A percentile compares a stretch with the other conserved stretches of the same genome.
Conservation (phyloP, 2,329 filamentous ascomycete genomes). For the Fusarium brachygibbosum region DNA sequence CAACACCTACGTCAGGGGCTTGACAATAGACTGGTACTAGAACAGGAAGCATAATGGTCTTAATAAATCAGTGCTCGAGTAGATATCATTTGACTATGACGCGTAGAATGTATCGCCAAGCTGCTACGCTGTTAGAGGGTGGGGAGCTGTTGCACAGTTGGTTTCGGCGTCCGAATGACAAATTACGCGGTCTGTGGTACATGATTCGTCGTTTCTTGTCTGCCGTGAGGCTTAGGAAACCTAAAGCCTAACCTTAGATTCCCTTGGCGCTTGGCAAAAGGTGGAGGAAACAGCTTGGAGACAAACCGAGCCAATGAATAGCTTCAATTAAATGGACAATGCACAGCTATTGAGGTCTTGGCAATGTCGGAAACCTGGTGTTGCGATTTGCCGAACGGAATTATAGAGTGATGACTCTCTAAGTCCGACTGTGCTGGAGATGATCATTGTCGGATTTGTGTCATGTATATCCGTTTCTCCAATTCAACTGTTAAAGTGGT, state of each 20-base stretch:
- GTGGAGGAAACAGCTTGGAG: background rate
- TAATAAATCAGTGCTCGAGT: background rate
- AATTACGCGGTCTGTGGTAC: slow-evolving; percentile 20
- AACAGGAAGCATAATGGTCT: background rate
- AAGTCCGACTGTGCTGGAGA: slow-evolving; percentile 13
- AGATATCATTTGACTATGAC: slow-evolving; percentile 21
- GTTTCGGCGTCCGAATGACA: slow-evolving; percentile 24
- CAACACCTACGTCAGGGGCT: background rate
- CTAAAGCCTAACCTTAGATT: slow-evolving; percentile 30
- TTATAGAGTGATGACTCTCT: slow-evolving; percentile 15
- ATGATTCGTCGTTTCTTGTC: slow-evolving; percentile 20
- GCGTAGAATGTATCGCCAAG: slow-evolving; percentile 30
- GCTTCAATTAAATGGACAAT: background rate
- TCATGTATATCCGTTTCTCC: slow-evolving; percentile 4
- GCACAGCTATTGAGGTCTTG: slow-evolving; percentile 1
- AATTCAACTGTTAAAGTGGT: slow-evolving; percentile 4
- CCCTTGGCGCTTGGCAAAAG: slow-evolving; percentile 22
- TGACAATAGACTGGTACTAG: background rate
- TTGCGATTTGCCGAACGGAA: slow-evolving; percentile 15
- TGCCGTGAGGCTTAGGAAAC: slow-evolving; percentile 12
- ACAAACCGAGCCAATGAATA: slow-evolving; percentile 1
- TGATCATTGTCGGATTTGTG: background rate
- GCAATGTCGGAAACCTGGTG: slow-evolving; percentile 14
- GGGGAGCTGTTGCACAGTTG: background rate
- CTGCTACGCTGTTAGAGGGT: slow-evolving; percentile 1